Conservation (phyloP, 306 rosid genomes). For the Potentilla sterilis region DNA sequence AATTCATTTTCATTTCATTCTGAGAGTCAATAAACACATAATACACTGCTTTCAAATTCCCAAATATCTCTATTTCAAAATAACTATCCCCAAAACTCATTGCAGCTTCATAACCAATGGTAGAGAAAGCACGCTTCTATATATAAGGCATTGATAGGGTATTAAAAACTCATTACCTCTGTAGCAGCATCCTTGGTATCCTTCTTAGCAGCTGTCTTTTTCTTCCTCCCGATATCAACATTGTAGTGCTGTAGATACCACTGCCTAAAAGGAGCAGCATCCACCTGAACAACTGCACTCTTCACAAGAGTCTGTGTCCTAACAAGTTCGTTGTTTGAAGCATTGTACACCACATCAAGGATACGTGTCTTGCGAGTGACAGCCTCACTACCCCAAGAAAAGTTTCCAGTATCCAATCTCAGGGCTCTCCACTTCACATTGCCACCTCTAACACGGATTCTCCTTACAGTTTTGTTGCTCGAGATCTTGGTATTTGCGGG, state of each 20-base stretch:
- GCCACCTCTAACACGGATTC: slow-evolving; percentile 43
- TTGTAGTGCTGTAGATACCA: slow-evolving; percentile 48
- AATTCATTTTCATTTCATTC: not conserved
- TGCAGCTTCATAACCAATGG: not conserved
- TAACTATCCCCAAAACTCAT: not conserved
- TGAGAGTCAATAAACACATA: not conserved
- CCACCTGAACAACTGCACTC: slow-evolving; percentile 41
- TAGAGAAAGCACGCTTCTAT: not conserved
- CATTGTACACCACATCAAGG: slow-evolving; percentile 45
- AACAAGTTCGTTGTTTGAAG: slow-evolving; percentile 50
- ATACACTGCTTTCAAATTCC: not conserved
- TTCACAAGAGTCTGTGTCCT: slow-evolving; percentile 49
- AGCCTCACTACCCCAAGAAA: slow-evolving; percentile 46
- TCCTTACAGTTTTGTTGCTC: slow-evolving; percentile 45
- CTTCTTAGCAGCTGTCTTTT: slow-evolving; percentile 41
- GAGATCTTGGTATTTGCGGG: slow-evolving; percentile 45
- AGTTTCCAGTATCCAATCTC: slow-evolving; percentile 49
- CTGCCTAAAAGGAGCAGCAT: slow-evolving; percentile 49
- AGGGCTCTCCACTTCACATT: slow-evolving; percentile 51
- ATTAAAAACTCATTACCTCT: slow-evolving; percentile 24
- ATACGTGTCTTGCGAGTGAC: slow-evolving; percentile 43
- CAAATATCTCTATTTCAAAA: not conserved
- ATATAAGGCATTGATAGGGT: not conserved
- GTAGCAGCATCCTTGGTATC: slow-evolving; percentile 30
- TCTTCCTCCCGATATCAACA: slow-evolving; percentile 45